phyloP scores from a whole-genome alignment of 805 yeast species.

The Suhomyces pyralidae region DNA sequence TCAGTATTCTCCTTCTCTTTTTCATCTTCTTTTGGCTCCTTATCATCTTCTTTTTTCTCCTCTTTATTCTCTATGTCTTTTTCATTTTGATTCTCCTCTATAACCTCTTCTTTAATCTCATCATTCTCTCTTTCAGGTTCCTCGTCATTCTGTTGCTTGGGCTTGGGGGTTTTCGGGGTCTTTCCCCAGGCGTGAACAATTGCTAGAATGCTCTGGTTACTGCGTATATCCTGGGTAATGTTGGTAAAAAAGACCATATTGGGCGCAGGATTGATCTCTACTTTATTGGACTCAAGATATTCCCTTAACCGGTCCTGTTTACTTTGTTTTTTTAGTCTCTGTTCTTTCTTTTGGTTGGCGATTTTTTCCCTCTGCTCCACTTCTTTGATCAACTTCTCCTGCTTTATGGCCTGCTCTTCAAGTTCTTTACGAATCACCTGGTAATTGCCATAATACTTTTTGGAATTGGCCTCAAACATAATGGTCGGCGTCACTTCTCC shows the following conservation, averaged over 20 bases:
- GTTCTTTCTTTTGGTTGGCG: constrained; percentile 3
- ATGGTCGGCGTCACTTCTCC: constrained; percentile 12
- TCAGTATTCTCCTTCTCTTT: constrained; percentile 8
- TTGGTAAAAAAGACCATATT: constrained; percentile 12
- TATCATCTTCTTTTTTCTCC: background rate
- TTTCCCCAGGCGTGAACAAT: constrained; percentile 22
- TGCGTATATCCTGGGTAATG: constrained; percentile 10
- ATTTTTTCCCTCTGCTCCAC: background rate
- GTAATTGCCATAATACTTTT: constrained; percentile 21
- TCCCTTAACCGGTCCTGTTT: constrained; percentile 1
- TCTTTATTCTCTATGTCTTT: background rate
- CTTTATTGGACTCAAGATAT: constrained; percentile 5
- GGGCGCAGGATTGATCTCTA: constrained; percentile 15
- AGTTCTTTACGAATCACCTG: constrained; percentile 19
- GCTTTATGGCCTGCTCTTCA: constrained; percentile 25
- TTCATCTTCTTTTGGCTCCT: background rate
- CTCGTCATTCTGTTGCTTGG: no score
- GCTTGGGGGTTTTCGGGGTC: no score
- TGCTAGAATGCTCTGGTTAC: constrained; percentile 9
- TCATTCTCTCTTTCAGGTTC: no score
- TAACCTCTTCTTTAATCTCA: no score
- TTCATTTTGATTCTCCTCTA: background rate
- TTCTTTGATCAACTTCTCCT: constrained; percentile 15
- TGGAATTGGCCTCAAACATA: constrained; percentile 24
- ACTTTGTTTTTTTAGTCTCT: background rate